These are phyloP conservation scores for Hypoxylon sp. DNA, from an alignment of 2,329 filamentous ascomycete species.

Conservation along the genomic window DNA sequence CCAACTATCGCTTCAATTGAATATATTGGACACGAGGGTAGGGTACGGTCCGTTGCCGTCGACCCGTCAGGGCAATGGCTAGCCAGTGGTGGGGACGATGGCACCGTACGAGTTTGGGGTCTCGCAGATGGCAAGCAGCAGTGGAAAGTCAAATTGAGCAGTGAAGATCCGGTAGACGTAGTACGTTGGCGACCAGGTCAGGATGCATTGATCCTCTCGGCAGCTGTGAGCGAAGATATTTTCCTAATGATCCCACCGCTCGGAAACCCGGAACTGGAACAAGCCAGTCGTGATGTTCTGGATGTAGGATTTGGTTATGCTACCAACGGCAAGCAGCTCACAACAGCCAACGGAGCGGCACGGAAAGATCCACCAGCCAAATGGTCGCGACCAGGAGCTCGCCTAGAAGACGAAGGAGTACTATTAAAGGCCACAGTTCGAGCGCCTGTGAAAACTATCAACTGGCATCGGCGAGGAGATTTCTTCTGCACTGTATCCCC, in stretches of 20 bases:
- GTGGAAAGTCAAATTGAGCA: slow-evolving; percentile 85
- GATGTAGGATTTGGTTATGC: slow-evolving; percentile 96
- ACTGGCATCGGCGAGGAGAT: slow-evolving; percentile 94
- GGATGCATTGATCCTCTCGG: slow-evolving; percentile 85
- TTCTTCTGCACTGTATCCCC: slow-evolving; percentile 95
- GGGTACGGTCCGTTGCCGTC: slow-evolving; percentile 86
- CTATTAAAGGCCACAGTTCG: slow-evolving; percentile 85
- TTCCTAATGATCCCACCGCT: slow-evolving; percentile 86
- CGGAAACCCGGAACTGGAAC: slow-evolving; percentile 80
- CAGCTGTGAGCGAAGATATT: slow-evolving; percentile 86
- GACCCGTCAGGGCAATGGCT: slow-evolving; percentile 89
- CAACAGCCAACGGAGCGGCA: slow-evolving; percentile 66
- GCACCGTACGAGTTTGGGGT: slow-evolving; percentile 92
- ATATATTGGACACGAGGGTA: slow-evolving; percentile 89
- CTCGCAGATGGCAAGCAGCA: slow-evolving; percentile 87
- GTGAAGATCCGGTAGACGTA: slow-evolving; percentile 84
- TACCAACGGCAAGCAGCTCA: slow-evolving; percentile 74
- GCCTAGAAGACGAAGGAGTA: slow-evolving; percentile 83
- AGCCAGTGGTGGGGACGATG: slow-evolving; percentile 94
- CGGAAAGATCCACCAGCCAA: slow-evolving; percentile 83
- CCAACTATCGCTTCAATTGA: slow-evolving; percentile 90
- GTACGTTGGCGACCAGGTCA: slow-evolving; percentile 91
- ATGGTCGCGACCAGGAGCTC: slow-evolving; percentile 84
- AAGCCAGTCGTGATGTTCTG: slow-evolving; percentile 80
- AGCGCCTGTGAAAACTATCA: slow-evolving; percentile 86